A percentile compares a stretch with the other conserved stretches of the same genome.
These are phyloP conservation scores for Cyberlindnera suaveolens DNA, from an alignment of 805 yeast genomes.

Conservation along the genomic window DNA sequence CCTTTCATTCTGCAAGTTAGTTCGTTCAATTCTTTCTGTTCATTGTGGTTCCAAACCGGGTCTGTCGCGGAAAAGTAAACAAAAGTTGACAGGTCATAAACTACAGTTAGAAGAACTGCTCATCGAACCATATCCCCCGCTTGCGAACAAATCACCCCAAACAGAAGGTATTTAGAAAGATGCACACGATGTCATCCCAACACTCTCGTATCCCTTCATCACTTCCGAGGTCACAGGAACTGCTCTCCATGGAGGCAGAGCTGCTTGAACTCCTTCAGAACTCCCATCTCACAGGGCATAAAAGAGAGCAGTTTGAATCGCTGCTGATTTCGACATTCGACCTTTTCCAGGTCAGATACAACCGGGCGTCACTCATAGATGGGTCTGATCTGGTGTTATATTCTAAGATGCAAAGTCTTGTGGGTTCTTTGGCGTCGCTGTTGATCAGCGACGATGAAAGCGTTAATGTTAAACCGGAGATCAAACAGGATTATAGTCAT, in stretches of 20 bases:
- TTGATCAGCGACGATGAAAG: conserved; percentile 24
- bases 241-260: conserved; percentile 27
- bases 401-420: conserved; percentile 28
- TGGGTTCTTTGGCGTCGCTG: conserved; percentile 27
- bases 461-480: conserved; percentile 5
- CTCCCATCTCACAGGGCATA: conserved; percentile 10
- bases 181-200: not conserved
- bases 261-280: conserved; percentile 18
- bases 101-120: no score
- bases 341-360: conserved; percentile 21
- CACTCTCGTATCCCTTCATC: conserved; percentile 11
- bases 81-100: not conserved
- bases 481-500: not conserved
- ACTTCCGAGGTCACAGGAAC: conserved; percentile 21
- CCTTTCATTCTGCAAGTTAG: not conserved
- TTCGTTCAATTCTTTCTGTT: not conserved
- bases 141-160: not conserved
- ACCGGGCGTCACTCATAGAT: conserved; percentile 22
- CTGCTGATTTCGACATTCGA: conserved; percentile 22
- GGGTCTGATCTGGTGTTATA: conserved; percentile 22
- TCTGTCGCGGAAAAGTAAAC: not conserved
- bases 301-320: conserved; percentile 17
- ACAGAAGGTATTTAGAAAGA: not conserved
- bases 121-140: not conserved
- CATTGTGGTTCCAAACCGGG: not conserved